Conservation (phyloP, 768 basidiomycete genomes). For the Rhodotorula taiwanensis region DNA sequence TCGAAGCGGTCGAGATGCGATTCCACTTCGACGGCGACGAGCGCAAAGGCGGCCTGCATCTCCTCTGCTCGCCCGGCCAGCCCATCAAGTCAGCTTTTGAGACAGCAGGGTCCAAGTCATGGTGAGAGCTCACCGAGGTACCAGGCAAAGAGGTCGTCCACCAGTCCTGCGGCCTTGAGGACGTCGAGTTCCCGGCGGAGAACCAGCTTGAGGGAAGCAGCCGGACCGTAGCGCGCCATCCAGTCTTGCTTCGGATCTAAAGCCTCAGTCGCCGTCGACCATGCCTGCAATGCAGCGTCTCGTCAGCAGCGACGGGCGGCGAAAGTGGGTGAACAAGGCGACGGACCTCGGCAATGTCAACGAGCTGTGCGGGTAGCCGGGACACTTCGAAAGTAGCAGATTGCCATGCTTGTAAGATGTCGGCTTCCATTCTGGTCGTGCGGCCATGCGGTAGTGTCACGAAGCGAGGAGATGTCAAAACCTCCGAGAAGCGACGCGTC, state of each 20-base stretch:
- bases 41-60: conserved; percentile 1
- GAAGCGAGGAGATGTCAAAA: not conserved
- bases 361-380: too few species aligned
- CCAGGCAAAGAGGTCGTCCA: conserved; percentile 15
- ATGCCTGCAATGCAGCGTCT: not conserved
- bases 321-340: not conserved
- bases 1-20: conserved; percentile 17
- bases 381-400: not conserved
- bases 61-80: not conserved
- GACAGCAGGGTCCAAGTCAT: too few species aligned
- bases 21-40: conserved; percentile 10
- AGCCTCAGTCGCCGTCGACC: not conserved
- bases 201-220: not conserved
- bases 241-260: not conserved
- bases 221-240: not conserved
- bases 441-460: too few species aligned
- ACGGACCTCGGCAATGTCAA: too few species aligned
- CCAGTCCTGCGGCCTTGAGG: not conserved
- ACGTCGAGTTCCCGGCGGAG: not conserved
- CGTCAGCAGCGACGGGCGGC: not conserved
- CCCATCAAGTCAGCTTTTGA: too few species aligned
- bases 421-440: not conserved
- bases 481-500: not conserved
- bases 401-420: not conserved
- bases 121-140: too few species aligned